phyloP scores from a whole-genome alignment of 2,329 filamentous ascomycete species.

The Orbilia ellipsospora region DNA sequence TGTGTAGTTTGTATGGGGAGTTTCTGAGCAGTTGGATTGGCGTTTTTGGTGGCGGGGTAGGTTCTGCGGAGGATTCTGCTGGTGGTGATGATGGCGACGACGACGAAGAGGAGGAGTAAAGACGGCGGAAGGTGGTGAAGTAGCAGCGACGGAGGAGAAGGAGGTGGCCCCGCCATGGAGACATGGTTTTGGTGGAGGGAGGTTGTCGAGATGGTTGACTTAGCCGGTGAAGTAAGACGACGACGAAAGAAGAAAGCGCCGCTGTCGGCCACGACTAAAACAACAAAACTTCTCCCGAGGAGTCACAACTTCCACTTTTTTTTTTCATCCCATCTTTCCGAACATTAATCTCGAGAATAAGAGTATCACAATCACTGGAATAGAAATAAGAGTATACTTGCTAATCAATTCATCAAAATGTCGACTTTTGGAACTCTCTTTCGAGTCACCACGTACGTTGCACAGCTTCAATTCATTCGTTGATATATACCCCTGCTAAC shows the following conservation, averaged over 20 bases:
- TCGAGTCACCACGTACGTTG: slow-evolving; percentile 79
- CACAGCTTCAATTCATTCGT: slow-evolving; percentile 38
- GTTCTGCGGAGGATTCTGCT: not conserved
- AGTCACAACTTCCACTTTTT: slow-evolving; percentile 13
- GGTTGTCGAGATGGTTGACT: slow-evolving; percentile 4
- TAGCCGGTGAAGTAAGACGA: slow-evolving; percentile 7
- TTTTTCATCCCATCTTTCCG: slow-evolving; percentile 15
- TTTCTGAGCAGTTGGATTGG: slow-evolving; percentile 34
- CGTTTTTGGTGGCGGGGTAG: not conserved
- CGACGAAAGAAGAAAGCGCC: slow-evolving; percentile 4
- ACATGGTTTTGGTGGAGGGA: slow-evolving; percentile 3
- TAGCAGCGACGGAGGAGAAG: slow-evolving; percentile 22
- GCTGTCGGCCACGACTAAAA: slow-evolving; percentile 41
- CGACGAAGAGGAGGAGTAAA: slow-evolving; percentile 5
- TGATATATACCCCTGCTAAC: slow-evolving; percentile 13
- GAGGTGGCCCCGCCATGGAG: slow-evolving; percentile 41
- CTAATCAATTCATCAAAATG: slow-evolving; percentile 66
- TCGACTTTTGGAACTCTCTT: slow-evolving; percentile 89
- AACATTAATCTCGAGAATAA: not conserved
- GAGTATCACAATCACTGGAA: not conserved
- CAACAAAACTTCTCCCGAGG: slow-evolving; percentile 5
- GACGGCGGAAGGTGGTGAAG: slow-evolving; percentile 1
- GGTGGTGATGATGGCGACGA: not conserved
- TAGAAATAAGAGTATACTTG: slow-evolving; percentile 27
- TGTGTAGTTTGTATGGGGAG: slow-evolving; percentile 69